These are phyloP conservation scores for Trichosporon inkin DNA, from an alignment of 1,284 basidiomycete species.

Conservation along the genomic window DNA sequence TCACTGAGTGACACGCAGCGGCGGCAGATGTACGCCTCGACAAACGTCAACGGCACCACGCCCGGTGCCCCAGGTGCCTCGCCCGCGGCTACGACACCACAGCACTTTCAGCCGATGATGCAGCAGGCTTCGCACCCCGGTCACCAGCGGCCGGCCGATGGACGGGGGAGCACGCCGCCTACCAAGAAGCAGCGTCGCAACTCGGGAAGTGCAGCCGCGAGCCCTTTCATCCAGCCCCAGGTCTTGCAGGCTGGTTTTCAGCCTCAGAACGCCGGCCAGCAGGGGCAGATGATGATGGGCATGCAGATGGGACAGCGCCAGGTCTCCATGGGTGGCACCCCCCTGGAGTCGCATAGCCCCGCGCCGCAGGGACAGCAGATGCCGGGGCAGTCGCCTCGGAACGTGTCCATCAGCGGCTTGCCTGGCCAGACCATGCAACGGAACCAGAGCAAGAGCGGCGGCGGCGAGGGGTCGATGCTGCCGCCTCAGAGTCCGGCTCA, in stretches of 20 bases:
- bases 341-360: constrained; percentile 18
- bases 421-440: constrained; percentile 31
- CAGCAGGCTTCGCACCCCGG: constrained; percentile 23
- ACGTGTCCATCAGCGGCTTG: constrained; percentile 16
- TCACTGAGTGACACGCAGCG: constrained; percentile 11
- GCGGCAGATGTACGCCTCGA: constrained; percentile 14
- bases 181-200: constrained; percentile 40
- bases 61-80: constrained; percentile 14
- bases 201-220: constrained; percentile 38
- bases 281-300: constrained; percentile 19
- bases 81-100: constrained; percentile 16
- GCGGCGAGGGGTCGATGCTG: constrained; percentile 36
- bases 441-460: constrained; percentile 37
- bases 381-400: constrained; percentile 18
- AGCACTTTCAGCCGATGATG: constrained; percentile 18
- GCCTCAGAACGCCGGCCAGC: constrained; percentile 12
- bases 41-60: constrained; percentile 8
- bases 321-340: constrained; percentile 17
- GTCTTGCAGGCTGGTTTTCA: constrained; percentile 21
- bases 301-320: constrained; percentile 12
- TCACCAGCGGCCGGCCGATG: constrained; percentile 14
- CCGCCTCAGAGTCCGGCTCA: constrained; percentile 42
- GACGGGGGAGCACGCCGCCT: constrained; percentile 33
- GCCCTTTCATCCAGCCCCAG: constrained; percentile 31
- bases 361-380: constrained; percentile 10